Conservation (phyloP, 2,329 filamentous ascomycete genomes). For the Elsinoe batatas region DNA sequence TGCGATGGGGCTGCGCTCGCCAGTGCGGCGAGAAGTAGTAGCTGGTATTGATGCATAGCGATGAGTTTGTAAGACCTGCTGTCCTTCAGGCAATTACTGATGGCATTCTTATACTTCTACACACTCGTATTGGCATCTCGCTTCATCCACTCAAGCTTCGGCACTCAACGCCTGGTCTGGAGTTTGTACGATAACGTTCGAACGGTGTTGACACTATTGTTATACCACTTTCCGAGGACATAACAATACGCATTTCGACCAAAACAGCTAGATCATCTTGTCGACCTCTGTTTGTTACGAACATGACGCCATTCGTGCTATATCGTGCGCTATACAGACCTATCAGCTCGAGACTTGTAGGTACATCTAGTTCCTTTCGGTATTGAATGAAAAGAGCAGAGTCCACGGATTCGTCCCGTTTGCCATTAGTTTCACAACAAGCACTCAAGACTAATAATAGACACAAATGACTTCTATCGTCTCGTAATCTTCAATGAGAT, state of each 20-base stretch:
- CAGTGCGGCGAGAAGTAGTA: neutral
- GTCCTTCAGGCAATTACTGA: neutral
- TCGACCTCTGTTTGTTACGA: neutral
- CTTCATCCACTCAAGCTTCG: neutral
- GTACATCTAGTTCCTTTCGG: no score
- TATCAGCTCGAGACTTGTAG: neutral
- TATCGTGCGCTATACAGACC: neutral
- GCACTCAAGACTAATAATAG: neutral
- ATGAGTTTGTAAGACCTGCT: neutral
- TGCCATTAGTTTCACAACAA: neutral
- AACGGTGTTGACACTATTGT: neutral
- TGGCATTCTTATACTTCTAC: neutral
- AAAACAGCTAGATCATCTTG: neutral
- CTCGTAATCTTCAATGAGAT: neutral
- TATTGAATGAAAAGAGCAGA: no score
- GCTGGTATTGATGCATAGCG: neutral
- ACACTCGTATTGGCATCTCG: neutral
- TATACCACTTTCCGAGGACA: neutral
- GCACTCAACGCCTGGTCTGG: neutral
- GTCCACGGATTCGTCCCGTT: neutral
- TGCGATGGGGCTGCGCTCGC: neutral
- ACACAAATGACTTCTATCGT: neutral
- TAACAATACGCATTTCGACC: neutral
- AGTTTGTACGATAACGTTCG: neutral
- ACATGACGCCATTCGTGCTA: no score